Evolutionary conservation across 768 basidiomycete genomes (phyloP).

Genomic region (Mycena albidolilacea): DNA sequence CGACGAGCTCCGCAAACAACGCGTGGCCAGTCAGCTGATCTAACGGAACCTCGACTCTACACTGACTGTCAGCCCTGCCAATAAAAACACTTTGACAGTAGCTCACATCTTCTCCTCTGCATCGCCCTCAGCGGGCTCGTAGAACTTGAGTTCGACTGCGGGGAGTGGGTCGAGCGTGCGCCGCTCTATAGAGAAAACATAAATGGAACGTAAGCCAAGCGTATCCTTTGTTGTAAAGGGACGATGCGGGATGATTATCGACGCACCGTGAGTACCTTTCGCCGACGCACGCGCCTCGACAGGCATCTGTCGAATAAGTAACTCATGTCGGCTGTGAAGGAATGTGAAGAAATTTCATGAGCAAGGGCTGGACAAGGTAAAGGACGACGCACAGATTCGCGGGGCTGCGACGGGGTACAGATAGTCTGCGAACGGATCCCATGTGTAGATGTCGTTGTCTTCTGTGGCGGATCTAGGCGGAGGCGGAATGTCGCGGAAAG

Average conservation of each 20-base stretch:
- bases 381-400: slow-evolving; percentile 6
- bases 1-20: slow-evolving; percentile 4
- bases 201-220: too few species aligned
- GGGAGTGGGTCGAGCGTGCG: slow-evolving; percentile 23
- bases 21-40: neutral
- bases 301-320: slow-evolving; percentile 18
- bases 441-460: too few species aligned
- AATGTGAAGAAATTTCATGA: neutral
- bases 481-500: neutral
- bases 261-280: neutral
- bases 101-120: neutral
- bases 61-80: neutral
- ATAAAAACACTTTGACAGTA: neutral
- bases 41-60: neutral
- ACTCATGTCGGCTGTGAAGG: slow-evolving; percentile 6
- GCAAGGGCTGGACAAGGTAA: neutral
- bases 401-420: neutral
- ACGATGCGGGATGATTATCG: neutral
- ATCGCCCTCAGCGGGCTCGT: neutral
- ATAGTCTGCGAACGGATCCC: neutral
- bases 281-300: neutral
- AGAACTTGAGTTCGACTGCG: slow-evolving; percentile 3
- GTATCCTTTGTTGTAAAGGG: neutral
- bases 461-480: neutral
- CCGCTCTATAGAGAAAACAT: slow-evolving; percentile 2